Evolutionary conservation across 164 flowering plant species (phyloP).

Genomic region (Stephania yunnanensis): DNA sequence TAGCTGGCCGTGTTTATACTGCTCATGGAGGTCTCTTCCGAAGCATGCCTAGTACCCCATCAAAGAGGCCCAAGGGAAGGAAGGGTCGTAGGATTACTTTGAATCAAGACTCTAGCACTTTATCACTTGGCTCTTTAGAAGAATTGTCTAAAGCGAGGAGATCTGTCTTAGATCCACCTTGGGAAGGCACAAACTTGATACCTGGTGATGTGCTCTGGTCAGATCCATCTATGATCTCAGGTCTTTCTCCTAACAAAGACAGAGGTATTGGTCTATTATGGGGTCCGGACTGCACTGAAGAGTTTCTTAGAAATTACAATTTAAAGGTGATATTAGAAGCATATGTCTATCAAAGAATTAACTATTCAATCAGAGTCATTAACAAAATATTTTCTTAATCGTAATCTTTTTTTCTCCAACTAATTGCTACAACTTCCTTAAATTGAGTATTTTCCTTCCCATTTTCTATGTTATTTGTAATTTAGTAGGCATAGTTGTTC

Average conservation of each 20-base stretch:
- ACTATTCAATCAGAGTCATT: not conserved
- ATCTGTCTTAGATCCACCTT: slow-evolving; percentile 93
- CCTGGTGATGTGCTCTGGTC: slow-evolving; percentile 99
- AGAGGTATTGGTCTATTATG: slow-evolving; percentile 93
- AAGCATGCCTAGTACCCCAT: slow-evolving; percentile 34
- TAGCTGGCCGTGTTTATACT: slow-evolving; percentile 75
- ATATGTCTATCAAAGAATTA: not conserved
- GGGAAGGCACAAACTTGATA: slow-evolving; percentile 90
- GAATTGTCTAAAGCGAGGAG: slow-evolving; percentile 84
- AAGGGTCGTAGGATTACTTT: slow-evolving; percentile 48
- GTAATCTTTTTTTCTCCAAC: not conserved
- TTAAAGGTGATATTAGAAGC: slow-evolving; percentile 50
- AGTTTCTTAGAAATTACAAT: slow-evolving; percentile 60
- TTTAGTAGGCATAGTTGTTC: not conserved
- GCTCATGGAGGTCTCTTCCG: slow-evolving; percentile 99
- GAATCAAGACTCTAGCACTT: slow-evolving; percentile 27
- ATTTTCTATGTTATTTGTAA: not conserved
- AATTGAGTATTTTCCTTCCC: not conserved
- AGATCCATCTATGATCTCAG: slow-evolving; percentile 83
- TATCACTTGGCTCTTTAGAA: slow-evolving; percentile 78
- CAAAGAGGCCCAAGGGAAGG: slow-evolving; percentile 66
- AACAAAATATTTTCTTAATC: not conserved
- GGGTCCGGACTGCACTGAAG: slow-evolving; percentile 98
- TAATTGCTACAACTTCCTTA: not conserved
- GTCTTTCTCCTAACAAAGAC: slow-evolving; percentile 87